phyloP scores from a whole-genome alignment of 495 filamentous ascomycete species.

The Evansstolkia leycettana region DNA sequence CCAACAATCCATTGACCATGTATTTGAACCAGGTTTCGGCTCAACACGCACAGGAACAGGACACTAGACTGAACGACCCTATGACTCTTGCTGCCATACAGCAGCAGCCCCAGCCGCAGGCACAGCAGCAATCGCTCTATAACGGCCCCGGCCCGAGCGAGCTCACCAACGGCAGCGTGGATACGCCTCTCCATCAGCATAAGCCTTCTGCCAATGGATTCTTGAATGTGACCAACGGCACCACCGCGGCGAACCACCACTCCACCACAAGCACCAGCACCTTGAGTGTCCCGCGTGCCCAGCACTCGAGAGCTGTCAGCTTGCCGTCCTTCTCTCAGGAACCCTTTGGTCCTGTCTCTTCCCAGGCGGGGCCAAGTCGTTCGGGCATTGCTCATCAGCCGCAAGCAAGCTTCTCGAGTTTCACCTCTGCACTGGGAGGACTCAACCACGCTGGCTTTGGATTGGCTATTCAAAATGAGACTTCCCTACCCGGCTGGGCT shows the following conservation, averaged over 20 bases:
- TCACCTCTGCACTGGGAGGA: constrained; percentile 43
- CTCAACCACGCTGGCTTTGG: constrained; percentile 48
- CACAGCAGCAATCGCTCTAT: constrained; percentile 42
- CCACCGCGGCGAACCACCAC: constrained; percentile 37
- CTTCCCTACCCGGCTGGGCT: constrained; percentile 53
- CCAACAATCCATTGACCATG: constrained; percentile 87
- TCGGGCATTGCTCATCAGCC: constrained; percentile 38
- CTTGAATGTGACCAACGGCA: constrained; percentile 56
- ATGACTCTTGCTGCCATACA: constrained; percentile 42
- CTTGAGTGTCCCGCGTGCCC: constrained; percentile 45
- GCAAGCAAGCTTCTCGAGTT: constrained; percentile 44
- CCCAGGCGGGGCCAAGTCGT: constrained; percentile 29
- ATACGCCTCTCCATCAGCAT: constrained; percentile 38
- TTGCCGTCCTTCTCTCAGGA: constrained; percentile 63
- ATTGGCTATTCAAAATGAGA: constrained; percentile 51
- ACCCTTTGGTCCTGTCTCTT: constrained; percentile 34
- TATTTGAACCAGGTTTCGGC: constrained; percentile 79
- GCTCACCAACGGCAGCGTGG: constrained; percentile 40
- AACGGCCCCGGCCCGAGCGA: constrained; percentile 39
- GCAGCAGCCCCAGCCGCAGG: constrained; percentile 47
- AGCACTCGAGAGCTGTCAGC: constrained; percentile 76
- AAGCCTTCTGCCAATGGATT: constrained; percentile 41
- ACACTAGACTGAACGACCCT: constrained; percentile 36
- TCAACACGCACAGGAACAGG: constrained; percentile 57
- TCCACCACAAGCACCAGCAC: constrained; percentile 55